A percentile compares a stretch with the other conserved stretches of the same genome.
Conservation (phyloP, 2,329 filamentous ascomycete genomes). For the Pyrenophora tritici-repentis region DNA sequence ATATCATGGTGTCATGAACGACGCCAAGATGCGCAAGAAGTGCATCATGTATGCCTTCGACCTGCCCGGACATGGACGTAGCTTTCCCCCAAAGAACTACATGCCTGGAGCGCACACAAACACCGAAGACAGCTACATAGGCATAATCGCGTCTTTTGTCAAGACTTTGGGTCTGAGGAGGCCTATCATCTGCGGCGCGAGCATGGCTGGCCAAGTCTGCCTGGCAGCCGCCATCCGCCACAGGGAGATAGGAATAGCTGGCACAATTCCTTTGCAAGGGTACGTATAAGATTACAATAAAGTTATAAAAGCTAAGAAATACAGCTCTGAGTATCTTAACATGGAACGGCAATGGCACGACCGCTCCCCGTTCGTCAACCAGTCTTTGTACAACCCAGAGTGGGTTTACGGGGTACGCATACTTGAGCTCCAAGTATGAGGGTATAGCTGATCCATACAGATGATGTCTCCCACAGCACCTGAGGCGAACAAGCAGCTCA, state of each 20-base stretch:
- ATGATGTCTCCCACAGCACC: conserved; percentile 56
- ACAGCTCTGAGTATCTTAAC: conserved; percentile 48
- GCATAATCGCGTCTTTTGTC: conserved; percentile 53
- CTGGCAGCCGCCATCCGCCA: conserved; percentile 54
- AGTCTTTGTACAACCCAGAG: conserved; percentile 55
- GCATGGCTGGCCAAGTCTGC: conserved; percentile 58
- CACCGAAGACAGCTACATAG: conserved; percentile 54
- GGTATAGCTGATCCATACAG: conserved; percentile 18
- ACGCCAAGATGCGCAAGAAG: conserved; percentile 52
- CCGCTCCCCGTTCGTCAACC: conserved; percentile 54
- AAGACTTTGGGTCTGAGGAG: conserved; percentile 52
- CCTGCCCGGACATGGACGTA: conserved; percentile 56
- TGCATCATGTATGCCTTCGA: conserved; percentile 58
- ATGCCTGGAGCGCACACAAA: conserved; percentile 54
- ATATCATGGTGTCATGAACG: conserved; percentile 60
- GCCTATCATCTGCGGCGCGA: conserved; percentile 56
- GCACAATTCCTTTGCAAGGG: conserved; percentile 55
- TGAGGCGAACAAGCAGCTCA: conserved; percentile 52
- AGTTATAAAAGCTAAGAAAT: conserved; percentile 19
- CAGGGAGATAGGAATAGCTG: conserved; percentile 54
- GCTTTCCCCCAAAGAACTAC: conserved; percentile 52
- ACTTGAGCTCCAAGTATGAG: background rate
- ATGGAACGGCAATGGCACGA: conserved; percentile 54
- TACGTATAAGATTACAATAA: conserved; percentile 23
- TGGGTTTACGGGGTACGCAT: conserved; percentile 53